Base-by-base conservation (phyloP, 805 yeast genomes). In the Scheffersomyces spartinae region DNA sequence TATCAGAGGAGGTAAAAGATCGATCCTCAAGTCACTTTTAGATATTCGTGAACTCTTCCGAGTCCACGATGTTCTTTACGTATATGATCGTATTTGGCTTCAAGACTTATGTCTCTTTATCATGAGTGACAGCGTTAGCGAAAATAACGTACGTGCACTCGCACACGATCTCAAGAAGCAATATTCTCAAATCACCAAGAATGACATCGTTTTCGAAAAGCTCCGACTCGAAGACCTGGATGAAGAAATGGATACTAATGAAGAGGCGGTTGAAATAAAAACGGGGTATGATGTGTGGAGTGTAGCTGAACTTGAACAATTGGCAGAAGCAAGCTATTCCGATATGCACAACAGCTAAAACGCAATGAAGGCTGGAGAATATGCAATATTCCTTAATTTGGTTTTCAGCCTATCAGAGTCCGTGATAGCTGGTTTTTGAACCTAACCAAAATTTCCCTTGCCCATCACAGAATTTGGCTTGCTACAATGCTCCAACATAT, bases 31-130 rank as follows among this genome's bases (percentile, higher is more conserved):
- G 36, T 55, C 67, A 1, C 43, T 88, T 13, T 51, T 85, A 16
- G 70, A 67, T 6, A 49, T 73, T 9, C 67, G 80, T 36, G 88
- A 80, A 43, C 52, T 80, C 7, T 86, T 86, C 49, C 63, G 95
- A 31, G 78, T 56, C 43, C 94, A 84, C 43, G 94, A 84, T 41
- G 66, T 78, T 12, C 84, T 84, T 45, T 82, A 84, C 43, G 84
- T 83, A 5, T 86, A 86, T 46, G 80, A 80, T 43, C 73, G 71
- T 42, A 64, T 85, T 1, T 64, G 82, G 60, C 37, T 84, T 4
- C 84, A 80, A 39, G 95, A 86, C 45, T 56, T 83, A 34, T 64
- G 81, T 30, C 58, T 76, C 9, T 86, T 94, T 94, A 46, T 79
- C 10, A 57, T 79, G 13, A 53, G 67, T 29, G 74, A 71, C 26